Percentiles rank a stretch among this genome's conserved stretches.
phyloP scores from a whole-genome alignment of 169 alveolate species.

The Pseudocohnilembus persalinus region DNA sequence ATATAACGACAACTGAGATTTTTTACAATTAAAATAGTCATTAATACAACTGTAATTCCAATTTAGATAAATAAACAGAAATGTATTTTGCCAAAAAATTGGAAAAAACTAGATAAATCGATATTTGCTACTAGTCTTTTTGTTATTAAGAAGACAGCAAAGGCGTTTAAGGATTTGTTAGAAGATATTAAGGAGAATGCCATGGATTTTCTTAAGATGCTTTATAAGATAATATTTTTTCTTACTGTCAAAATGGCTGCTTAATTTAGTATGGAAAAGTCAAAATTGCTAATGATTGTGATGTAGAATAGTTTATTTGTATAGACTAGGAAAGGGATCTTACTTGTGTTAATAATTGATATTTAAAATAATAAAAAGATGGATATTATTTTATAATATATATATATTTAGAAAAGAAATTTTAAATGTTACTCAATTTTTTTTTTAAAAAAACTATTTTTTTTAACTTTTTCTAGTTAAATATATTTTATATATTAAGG shows the following conservation, averaged over 20 bases:
- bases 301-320: not conserved
- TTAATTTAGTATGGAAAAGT: not conserved
- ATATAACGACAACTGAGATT: not conserved
- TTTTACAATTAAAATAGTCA: no score
- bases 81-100: not conserved
- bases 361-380: no score
- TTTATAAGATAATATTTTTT: not conserved
- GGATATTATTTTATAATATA: no score
- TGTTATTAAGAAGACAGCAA: not conserved
- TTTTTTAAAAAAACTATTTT: no score
- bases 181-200: not conserved
- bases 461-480: no score
- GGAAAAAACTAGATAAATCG: not conserved
- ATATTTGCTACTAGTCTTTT: not conserved
- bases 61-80: no score
- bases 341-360: not conserved
- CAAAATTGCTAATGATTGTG: not conserved
- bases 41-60: not conserved
- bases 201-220: not conserved
- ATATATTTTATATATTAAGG: no score
- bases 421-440: no score
- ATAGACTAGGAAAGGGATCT: not conserved
- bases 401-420: no score
- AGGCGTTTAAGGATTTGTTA: not conserved
- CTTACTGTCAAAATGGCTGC: not conserved